These are phyloP conservation scores for Tagetes erecta DNA, from an alignment of 129 eudicot species.

Conservation along the genomic window DNA sequence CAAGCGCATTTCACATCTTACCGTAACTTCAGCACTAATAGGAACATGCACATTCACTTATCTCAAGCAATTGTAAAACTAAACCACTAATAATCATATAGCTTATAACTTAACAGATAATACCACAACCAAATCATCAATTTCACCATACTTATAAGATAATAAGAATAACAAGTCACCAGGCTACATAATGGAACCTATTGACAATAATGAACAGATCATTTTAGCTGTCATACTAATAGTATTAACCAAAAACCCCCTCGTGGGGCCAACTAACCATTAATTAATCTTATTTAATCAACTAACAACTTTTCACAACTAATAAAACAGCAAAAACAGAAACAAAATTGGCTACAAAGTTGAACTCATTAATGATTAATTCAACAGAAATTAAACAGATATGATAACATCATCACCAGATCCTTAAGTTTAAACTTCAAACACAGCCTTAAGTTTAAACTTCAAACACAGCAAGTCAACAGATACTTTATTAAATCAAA, in stretches of 20 bases:
- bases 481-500: background rate
- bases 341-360: background rate
- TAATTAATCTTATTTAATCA: conserved; percentile 16
- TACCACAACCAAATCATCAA: background rate
- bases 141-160: background rate
- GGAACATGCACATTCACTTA: conserved; percentile 1
- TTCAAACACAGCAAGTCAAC: conserved; percentile 8
- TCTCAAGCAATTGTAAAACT: conserved; percentile 1
- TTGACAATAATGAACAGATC: conserved; percentile 20
- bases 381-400: background rate
- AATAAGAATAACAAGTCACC: conserved; percentile 1
- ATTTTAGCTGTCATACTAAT: conserved; percentile 19
- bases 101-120: conserved; percentile 9
- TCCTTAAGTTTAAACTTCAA: conserved; percentile 3
- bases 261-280: conserved; percentile 22
- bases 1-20: background rate
- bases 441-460: background rate
- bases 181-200: background rate
- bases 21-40: background rate
- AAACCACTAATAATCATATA: background rate
- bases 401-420: conserved; percentile 24
- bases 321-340: background rate
- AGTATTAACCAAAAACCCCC: background rate
- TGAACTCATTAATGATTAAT: background rate
- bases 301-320: background rate